phyloP scores from a whole-genome alignment of 257 asterid species.

The Scutellaria galericulata region DNA sequence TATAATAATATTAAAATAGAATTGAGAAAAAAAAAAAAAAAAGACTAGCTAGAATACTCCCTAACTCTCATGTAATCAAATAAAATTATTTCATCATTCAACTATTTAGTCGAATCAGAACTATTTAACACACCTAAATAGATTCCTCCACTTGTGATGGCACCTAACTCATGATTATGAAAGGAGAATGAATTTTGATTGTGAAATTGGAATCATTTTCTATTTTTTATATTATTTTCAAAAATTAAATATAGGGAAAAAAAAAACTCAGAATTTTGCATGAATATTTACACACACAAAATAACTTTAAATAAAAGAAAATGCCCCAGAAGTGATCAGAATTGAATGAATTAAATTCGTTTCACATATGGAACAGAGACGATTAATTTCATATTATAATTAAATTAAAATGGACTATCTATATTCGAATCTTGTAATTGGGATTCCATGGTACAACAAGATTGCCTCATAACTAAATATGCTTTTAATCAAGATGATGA shows the following conservation, averaged over 20 bases:
- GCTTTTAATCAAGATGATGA: conserved; percentile 18
- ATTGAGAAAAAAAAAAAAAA: too few species aligned
- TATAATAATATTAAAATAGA: too few species aligned
- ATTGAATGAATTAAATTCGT: too few species aligned
- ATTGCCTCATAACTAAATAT: background rate
- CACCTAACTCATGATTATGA: conserved; percentile 41
- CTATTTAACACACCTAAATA: conserved; percentile 31
- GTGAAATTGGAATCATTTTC: conserved; percentile 41
- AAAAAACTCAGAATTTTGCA: background rate
- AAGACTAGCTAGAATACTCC: background rate
- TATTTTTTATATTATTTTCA: background rate
- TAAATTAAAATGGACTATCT: too few species aligned
- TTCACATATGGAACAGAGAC: too few species aligned
- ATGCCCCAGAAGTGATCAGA: too few species aligned
- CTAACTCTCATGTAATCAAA: conserved; percentile 18
- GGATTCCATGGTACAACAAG: too few species aligned
- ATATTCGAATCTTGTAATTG: too few species aligned
- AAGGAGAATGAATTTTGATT: conserved; percentile 39
- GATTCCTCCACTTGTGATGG: conserved; percentile 37
- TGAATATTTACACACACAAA: background rate
- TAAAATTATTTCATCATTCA: conserved; percentile 25
- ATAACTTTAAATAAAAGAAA: too few species aligned
- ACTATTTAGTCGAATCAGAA: conserved; percentile 32
- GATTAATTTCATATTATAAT: too few species aligned
- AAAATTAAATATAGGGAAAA: background rate